Evolutionary conservation across 2,329 filamentous ascomycete species (phyloP).

Genomic region (Leptographium radiaticola): DNA sequence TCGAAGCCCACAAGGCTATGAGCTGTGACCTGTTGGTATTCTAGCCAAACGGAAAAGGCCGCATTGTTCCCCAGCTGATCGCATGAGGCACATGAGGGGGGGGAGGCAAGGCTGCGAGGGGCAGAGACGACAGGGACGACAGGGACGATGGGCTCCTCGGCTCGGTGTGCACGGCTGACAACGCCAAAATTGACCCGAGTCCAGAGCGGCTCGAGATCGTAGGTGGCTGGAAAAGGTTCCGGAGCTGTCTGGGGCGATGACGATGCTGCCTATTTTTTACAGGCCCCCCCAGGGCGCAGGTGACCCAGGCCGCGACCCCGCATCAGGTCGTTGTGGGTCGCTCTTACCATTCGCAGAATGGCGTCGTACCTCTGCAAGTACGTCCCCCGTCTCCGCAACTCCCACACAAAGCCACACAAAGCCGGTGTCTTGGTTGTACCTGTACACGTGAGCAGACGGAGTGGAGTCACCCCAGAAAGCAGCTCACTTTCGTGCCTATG

Average conservation of each 20-base stretch:
- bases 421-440: not conserved
- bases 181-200: not conserved
- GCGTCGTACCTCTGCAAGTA: not conserved
- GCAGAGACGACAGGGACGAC: not conserved
- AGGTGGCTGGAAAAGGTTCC: too few relatives aligned
- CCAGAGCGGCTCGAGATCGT: not conserved
- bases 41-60: not conserved
- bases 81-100: not conserved
- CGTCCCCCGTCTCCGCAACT: too few relatives aligned
- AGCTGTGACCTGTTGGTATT: not conserved
- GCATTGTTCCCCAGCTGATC: not conserved
- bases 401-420: too few relatives aligned
- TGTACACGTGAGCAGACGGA: not conserved
- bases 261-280: not conserved
- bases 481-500: not conserved
- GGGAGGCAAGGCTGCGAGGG: not conserved
- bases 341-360: not conserved
- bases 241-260: not conserved
- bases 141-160: not conserved
- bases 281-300: not conserved
- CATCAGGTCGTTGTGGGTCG: not conserved
- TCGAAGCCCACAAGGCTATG: not conserved
- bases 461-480: not conserved
- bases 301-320: not conserved
- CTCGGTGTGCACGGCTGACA: too few relatives aligned